Evolutionary conservation across 768 basidiomycete species (phyloP), one percentile per base, ranked within the genome.

Genomic region (Naganishia randhawae): DNA sequence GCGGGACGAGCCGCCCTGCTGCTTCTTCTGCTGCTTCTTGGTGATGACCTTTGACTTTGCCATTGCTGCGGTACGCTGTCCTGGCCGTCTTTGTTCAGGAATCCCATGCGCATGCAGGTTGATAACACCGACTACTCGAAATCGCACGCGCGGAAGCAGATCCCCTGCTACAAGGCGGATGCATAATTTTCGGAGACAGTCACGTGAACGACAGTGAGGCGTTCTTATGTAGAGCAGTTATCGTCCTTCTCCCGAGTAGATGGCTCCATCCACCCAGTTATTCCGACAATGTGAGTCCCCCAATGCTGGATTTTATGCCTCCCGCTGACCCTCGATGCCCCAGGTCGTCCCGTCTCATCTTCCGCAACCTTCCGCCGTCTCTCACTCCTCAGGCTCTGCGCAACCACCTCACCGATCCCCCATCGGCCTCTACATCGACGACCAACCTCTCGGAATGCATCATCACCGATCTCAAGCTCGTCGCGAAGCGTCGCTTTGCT

Each of bases 401-500:
- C 42, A 50, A 63, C 8, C 71, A 73, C 35, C 68, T 79, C 14
- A 37, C 45, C 66, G 50, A 55, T 68, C 6, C 74, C 75, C 27
- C 50, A 73, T 25, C 51, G 63, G 8, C 70, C 74, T 48, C 45
- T n/a, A n/a, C 35, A 33, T 42, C 45, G 14, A 63, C 32, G 27
- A 42, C 42, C 66, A 69, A 14, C 71, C 68, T n/a, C 29, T 17
- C 54, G 22, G 17, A 32, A 33, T 50, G 53, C 39, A 66, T 48
- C 7, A 48, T 70, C 17, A 99, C 96, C 4, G 96, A 98, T 81
- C 83, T 88, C 57, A 90, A 90, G 77, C 84, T 97, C 61, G 86
- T 91, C 3, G 83, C 83, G 31, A 89, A 90, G 78, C 81, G 96
- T 9, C 84, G 90, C 37, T 94, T 99, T 77, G 96, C 90, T 0